Evolutionary conservation across 169 alveolate genomes (phyloP).

Genomic region (Cryptosporidium xiaoi): DNA sequence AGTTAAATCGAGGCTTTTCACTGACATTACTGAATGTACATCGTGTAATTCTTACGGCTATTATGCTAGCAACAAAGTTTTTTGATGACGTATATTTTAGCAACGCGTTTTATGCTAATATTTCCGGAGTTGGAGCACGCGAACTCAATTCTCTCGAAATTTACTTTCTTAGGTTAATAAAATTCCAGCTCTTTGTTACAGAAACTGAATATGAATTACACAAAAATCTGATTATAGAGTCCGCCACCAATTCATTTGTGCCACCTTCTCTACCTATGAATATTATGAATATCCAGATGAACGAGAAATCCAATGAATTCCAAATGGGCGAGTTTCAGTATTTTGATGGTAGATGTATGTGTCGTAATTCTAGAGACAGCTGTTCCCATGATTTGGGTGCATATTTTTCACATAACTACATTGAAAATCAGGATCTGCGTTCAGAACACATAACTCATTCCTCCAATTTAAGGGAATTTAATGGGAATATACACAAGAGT

Average conservation of each 20-base stretch:
- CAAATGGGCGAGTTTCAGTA: too few species aligned
- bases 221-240: conserved; percentile 63
- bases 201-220: conserved; percentile 88
- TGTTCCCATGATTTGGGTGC: too few species aligned
- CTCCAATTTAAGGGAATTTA: too few species aligned
- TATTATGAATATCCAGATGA: conserved; percentile 11
- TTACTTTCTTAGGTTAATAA: conserved; percentile 85
- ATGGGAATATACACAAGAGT: too few species aligned
- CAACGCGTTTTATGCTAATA: conserved; percentile 89
- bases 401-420: too few species aligned
- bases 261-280: conserved; percentile 23
- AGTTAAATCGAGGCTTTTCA: conserved; percentile 80
- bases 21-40: conserved; percentile 86
- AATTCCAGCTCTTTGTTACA: conserved; percentile 87
- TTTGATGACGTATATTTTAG: conserved; percentile 91
- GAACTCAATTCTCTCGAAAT: conserved; percentile 91
- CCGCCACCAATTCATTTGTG: neutral
- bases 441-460: too few species aligned
- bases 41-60: conserved; percentile 90
- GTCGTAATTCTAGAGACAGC: too few species aligned
- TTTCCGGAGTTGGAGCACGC: conserved; percentile 92
- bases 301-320: neutral
- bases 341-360: too few species aligned
- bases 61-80: conserved; percentile 92
- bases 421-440: too few species aligned